Percentiles rank a stretch among this genome's conserved stretches.
These are phyloP conservation scores for Miscanthus sacchariflorus DNA, from an alignment of 202 grass and related monocot genomes.

Conservation along the genomic window DNA sequence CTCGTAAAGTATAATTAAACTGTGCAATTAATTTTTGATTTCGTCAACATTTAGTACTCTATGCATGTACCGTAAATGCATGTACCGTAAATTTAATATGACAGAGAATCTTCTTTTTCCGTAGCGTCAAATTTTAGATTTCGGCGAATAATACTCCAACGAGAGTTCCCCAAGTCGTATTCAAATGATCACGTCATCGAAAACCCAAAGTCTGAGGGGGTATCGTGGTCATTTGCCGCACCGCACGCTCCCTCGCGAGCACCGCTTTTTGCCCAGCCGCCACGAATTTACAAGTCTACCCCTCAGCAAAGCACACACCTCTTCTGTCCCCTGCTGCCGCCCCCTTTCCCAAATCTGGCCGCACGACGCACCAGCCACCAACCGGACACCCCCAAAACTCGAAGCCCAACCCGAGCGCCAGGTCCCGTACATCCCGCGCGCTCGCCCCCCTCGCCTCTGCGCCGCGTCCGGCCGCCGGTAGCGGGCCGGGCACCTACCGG, in stretches of 20 bases:
- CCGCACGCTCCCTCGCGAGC: conserved; percentile 56
- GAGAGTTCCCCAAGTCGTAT: too few relatives aligned
- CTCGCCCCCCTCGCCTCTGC: conserved; percentile 32
- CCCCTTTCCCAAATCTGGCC: conserved; percentile 60
- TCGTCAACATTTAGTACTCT: too few relatives aligned
- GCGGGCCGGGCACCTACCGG: conserved; percentile 37
- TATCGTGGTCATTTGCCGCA: conserved; percentile 47
- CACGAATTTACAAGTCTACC: conserved; percentile 36
- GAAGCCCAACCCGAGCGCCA: conserved; percentile 26
- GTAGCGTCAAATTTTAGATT: too few relatives aligned
- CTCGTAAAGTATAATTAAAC: too few relatives aligned
- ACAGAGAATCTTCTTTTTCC: too few relatives aligned
- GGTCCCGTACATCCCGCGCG: conserved; percentile 4
- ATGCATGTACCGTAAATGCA: too few relatives aligned
- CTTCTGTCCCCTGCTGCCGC: not conserved
- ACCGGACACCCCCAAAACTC: conserved; percentile 4
- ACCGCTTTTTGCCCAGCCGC: conserved; percentile 44
- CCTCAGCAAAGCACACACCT: not conserved
- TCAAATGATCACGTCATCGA: conserved; percentile 46
- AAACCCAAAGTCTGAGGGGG: not conserved
- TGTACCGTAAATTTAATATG: too few relatives aligned
- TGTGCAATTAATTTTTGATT: too few relatives aligned
- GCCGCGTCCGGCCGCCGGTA: conserved; percentile 34
- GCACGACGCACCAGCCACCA: conserved; percentile 59
- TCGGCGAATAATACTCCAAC: too few relatives aligned